These are phyloP conservation scores for Yamadazyma takamatsuzukensis DNA, from an alignment of 805 yeast species.

Conservation along the genomic window DNA sequence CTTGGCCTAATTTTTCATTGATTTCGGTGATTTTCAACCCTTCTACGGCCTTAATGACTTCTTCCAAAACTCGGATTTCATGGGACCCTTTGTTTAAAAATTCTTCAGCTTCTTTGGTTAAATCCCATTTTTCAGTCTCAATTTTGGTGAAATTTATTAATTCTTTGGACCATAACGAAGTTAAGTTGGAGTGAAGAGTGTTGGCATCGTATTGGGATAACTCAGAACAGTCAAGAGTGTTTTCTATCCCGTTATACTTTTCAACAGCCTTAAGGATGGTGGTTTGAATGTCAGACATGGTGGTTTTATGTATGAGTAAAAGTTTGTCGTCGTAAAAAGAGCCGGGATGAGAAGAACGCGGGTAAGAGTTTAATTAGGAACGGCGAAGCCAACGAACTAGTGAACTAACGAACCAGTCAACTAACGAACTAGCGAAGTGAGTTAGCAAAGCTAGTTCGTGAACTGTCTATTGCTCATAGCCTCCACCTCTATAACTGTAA, in stretches of 20 bases:
- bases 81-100: slow-evolving; percentile 83
- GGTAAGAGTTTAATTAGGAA: no score
- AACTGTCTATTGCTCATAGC: no score
- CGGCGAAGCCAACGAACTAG: no score
- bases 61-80: slow-evolving; percentile 74
- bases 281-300: slow-evolving; percentile 69
- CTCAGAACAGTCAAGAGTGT: slow-evolving; percentile 53
- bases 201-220: slow-evolving; percentile 67
- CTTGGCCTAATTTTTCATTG: slow-evolving; percentile 64
- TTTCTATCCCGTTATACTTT: slow-evolving; percentile 52
- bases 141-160: slow-evolving; percentile 72
- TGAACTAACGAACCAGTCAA: no score
- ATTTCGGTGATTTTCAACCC: slow-evolving; percentile 82
- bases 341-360: neutral
- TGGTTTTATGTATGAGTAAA: neutral
- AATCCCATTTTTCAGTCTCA: slow-evolving; percentile 72
- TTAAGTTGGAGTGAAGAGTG: slow-evolving; percentile 74
- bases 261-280: slow-evolving; percentile 63
- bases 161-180: slow-evolving; percentile 77
- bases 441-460: no score
- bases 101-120: slow-evolving; percentile 79
- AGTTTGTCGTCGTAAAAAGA: neutral
- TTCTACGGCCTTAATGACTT: slow-evolving; percentile 69
- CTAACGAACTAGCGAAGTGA: no score
- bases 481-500: no score